Evolutionary conservation across 345 rosid genomes (phyloP), one percentile per base, ranked within the genome.

Genomic region (Euphorbia lathyris): DNA sequence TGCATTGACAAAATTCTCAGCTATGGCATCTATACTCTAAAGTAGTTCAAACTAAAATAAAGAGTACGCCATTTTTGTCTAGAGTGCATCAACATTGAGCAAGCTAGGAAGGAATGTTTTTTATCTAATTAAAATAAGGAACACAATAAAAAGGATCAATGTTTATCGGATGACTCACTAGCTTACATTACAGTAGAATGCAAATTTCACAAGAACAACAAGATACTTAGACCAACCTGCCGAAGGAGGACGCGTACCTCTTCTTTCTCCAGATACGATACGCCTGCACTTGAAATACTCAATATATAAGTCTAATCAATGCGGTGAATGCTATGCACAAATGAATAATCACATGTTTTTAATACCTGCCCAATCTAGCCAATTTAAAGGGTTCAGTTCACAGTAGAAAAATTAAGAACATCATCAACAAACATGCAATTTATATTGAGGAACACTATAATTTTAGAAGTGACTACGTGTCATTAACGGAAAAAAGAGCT

Each of bases 251-350:
- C 65, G 56, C 98, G 97, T 19, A 94, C 97, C 79, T 94, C 97
- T 85, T 90, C 97, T 83, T 94, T 94, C 92, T 91, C 97, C 17
- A 81, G 77, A 82, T 90, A 94, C 11, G 96, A 85, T 73, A 87
- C 73, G 58, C 98, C 97, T 94, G 74, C 66, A 86, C 45, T 73
- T 59, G 70, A 51, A 70, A 58, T 25, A 8, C 66, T 38, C 55
- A 59, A 55, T 7, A 36, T n/a, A 51, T 64, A 50, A 51, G 52
- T 65, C 58, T 61, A 67, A 69, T 51, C 29, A 74, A 74, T 38
- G 66, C 34, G 67, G 45, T 17, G 32, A 25, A 68, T 27, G 52
- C 56, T 51, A 68, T 64, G 67, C 55, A 43, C 40, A 47, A 59
- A 27, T 19, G 55, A 55, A 65, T 30, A 32, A 51, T 72, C 55